Evolutionary conservation across 805 yeast genomes (phyloP).

Genomic region (Kuraishia hungarica): DNA sequence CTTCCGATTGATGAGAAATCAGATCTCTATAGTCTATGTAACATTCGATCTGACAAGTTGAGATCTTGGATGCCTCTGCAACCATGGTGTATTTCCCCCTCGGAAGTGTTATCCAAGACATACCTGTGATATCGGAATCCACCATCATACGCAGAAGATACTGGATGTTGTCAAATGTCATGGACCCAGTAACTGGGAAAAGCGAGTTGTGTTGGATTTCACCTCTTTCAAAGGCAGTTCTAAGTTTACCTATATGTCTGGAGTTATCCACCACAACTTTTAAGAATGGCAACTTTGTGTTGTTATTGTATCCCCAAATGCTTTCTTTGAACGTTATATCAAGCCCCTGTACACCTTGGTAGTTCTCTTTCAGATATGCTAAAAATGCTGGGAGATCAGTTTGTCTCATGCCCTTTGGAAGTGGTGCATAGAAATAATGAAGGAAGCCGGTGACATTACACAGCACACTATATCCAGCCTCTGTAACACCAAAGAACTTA

Average conservation of each 20-base stretch:
- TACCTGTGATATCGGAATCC: constrained; percentile 87
- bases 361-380: constrained; percentile 36
- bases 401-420: constrained; percentile 66
- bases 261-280: constrained; percentile 65
- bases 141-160: constrained; percentile 83
- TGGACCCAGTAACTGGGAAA: constrained; percentile 50
- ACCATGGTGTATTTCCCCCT: constrained; percentile 53
- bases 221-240: constrained; percentile 81
- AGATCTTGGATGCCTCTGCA: constrained; percentile 29
- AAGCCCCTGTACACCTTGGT: constrained; percentile 53
- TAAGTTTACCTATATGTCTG: constrained; percentile 52
- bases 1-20: constrained; percentile 80
- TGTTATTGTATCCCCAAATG: constrained; percentile 90
- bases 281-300: constrained; percentile 68
- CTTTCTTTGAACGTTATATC: constrained; percentile 71
- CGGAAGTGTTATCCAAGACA: constrained; percentile 96
- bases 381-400: constrained; percentile 41
- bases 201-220: constrained; percentile 56
- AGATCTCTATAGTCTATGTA: constrained; percentile 58
- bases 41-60: constrained; percentile 85
- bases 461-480: constrained; percentile 77
- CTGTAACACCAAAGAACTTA: constrained; percentile 89
- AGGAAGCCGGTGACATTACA: constrained; percentile 85
- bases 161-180: constrained; percentile 86
- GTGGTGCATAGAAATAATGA: constrained; percentile 89